phyloP scores from a whole-genome alignment of 73 alveolate species.

The Urostyla sp. region DNA sequence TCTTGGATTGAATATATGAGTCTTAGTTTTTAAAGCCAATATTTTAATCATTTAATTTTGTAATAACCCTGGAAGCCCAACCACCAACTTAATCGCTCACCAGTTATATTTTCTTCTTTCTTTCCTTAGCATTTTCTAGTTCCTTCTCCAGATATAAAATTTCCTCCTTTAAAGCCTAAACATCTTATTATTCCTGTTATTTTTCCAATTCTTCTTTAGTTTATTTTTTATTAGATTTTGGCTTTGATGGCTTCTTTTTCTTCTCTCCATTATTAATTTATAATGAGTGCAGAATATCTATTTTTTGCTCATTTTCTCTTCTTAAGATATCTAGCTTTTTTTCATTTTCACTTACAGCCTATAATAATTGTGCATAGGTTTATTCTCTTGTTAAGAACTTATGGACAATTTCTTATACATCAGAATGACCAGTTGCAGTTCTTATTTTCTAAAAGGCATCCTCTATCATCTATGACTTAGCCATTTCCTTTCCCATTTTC shows the following conservation, averaged over 20 bases:
- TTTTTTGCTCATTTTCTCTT: constrained; percentile 61
- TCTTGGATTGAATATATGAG: constrained; percentile 23
- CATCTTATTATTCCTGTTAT: not conserved
- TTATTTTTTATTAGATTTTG: constrained; percentile 17
- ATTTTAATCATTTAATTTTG: constrained; percentile 47
- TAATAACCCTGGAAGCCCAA: constrained; percentile 64
- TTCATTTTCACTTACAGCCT: constrained; percentile 77
- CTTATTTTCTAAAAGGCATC: constrained; percentile 78
- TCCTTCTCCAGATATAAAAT: constrained; percentile 40
- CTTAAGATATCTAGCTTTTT: constrained; percentile 65
- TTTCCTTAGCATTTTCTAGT: constrained; percentile 44
- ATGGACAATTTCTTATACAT: constrained; percentile 74
- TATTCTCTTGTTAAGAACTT: constrained; percentile 74
- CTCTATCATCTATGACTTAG: constrained; percentile 64
- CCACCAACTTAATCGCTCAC: constrained; percentile 68
- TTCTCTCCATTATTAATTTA: constrained; percentile 48
- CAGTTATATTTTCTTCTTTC: constrained; percentile 56
- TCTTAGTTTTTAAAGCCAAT: constrained; percentile 18
- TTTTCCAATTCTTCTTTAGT: too few relatives aligned
- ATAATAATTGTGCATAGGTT: constrained; percentile 66
- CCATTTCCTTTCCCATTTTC: constrained; percentile 75
- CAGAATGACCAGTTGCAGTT: constrained; percentile 78
- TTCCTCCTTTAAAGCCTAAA: constrained; percentile 12
- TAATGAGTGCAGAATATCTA: constrained; percentile 56
- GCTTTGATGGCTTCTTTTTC: not conserved